Evolutionary conservation across 495 filamentous ascomycete species (phyloP).

Genomic region (Podospora conica): DNA sequence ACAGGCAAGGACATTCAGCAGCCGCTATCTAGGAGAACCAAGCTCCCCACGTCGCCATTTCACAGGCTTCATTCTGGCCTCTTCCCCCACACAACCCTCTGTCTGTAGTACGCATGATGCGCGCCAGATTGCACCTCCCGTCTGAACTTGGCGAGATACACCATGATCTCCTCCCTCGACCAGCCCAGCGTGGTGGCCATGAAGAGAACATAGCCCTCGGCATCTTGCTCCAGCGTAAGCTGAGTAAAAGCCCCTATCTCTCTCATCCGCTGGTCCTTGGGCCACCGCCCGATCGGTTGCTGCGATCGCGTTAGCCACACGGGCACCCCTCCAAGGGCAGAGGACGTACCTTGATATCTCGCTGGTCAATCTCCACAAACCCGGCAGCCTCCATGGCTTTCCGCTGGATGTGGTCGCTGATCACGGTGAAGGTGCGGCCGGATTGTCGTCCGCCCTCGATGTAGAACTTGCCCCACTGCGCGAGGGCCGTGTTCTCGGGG

Average conservation of each 20-base stretch:
- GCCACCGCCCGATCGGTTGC: slow-evolving; percentile 2
- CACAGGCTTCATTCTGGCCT: background rate
- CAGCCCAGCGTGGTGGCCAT: slow-evolving; percentile 5
- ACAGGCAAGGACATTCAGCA: too few relatives aligned
- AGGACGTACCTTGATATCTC: slow-evolving; percentile 11
- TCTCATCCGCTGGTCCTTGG: background rate
- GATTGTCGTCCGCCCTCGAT: slow-evolving; percentile 11
- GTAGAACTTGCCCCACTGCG: slow-evolving; percentile 18
- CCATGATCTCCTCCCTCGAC: slow-evolving; percentile 1
- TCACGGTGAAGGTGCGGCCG: slow-evolving; percentile 13
- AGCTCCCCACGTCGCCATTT: too few relatives aligned
- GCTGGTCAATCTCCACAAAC: slow-evolving; percentile 35
- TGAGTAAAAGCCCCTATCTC: background rate
- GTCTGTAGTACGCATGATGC: slow-evolving; percentile 1
- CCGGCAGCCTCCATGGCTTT: slow-evolving; percentile 40
- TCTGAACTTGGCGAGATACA: background rate
- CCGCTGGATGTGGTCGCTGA: slow-evolving; percentile 27
- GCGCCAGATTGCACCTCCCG: slow-evolving; percentile 1
- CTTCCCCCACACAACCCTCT: slow-evolving; percentile 7
- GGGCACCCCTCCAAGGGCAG: too few relatives aligned
- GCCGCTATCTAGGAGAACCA: too few relatives aligned
- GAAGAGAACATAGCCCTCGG: slow-evolving; percentile 3
- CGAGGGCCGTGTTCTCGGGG: slow-evolving; percentile 10
- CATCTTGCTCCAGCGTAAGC: slow-evolving; percentile 1
- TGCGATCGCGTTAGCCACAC: background rate